A percentile compares a stretch with the other conserved stretches of the same genome.
Evolutionary conservation across 2,329 filamentous ascomycete species (phyloP).

Genomic region (Fusarium neocosmosporiellum): DNA sequence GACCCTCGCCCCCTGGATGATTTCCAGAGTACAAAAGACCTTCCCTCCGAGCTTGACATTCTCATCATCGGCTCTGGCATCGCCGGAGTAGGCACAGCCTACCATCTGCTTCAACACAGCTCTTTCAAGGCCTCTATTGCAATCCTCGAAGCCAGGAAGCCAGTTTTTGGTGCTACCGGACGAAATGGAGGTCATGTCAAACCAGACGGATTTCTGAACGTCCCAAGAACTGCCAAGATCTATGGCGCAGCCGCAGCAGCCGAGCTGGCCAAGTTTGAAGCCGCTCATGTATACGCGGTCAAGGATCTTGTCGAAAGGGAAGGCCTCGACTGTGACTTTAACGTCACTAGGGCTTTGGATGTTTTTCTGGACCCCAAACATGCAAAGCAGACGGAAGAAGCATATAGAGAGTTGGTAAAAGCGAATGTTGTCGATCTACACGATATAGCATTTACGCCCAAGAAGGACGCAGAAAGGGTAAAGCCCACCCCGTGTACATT

Average conservation of each 20-base stretch:
- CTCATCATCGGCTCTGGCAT: background rate
- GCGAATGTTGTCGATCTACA: background rate
- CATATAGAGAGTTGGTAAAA: conserved; percentile 8
- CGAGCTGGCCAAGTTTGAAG: conserved; percentile 38
- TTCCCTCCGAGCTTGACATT: background rate
- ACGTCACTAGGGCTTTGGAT: conserved; percentile 50
- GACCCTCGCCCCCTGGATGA: background rate
- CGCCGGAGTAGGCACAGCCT: background rate
- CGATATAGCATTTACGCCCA: conserved; percentile 12
- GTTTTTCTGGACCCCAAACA: conserved; percentile 47
- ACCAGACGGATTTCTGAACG: conserved; percentile 31
- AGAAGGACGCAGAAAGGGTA: conserved; percentile 22
- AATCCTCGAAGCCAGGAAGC: conserved; percentile 48
- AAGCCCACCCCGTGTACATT: background rate
- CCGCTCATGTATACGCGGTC: conserved; percentile 39
- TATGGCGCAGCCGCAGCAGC: conserved; percentile 34
- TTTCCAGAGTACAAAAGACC: background rate
- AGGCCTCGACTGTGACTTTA: conserved; percentile 27
- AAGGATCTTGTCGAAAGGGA: conserved; percentile 49
- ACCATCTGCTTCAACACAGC: background rate
- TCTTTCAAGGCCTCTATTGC: conserved; percentile 34
- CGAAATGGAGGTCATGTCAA: conserved; percentile 48
- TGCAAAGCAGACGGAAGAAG: conserved; percentile 18
- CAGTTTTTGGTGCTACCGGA: conserved; percentile 51
- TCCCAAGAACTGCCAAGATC: conserved; percentile 23